phyloP scores from a whole-genome alignment of 1,284 basidiomycete species.

The Meripilus lineatus region DNA sequence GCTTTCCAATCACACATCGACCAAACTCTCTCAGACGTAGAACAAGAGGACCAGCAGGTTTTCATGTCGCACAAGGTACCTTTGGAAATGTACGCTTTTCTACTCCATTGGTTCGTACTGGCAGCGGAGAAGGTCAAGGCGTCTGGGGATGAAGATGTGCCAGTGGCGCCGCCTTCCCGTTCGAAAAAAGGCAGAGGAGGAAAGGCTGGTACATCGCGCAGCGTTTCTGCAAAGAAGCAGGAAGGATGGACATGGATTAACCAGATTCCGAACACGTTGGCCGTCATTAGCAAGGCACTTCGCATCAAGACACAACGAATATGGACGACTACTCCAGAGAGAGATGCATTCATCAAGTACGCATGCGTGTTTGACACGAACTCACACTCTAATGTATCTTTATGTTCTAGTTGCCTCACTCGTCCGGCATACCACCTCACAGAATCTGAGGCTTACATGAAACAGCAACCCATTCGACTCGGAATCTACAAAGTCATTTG shows the following conservation, averaged over 20 bases:
- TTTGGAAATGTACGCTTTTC: conserved; percentile 85
- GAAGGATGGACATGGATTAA: conserved; percentile 74
- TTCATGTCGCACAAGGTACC: conserved; percentile 67
- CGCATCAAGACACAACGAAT: conserved; percentile 75
- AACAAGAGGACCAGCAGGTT: conserved; percentile 66
- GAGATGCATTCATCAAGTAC: conserved; percentile 81
- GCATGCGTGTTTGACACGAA: conserved; percentile 20
- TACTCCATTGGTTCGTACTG: conserved; percentile 81
- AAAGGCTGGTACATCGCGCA: conserved; percentile 41
- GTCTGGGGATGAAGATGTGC: conserved; percentile 44
- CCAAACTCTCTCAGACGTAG: conserved; percentile 57
- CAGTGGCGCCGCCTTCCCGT: conserved; percentile 29
- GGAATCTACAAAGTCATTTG: conserved; percentile 89
- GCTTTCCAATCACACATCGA: conserved; percentile 71
- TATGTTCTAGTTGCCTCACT: conserved; percentile 65
- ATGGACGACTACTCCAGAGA: conserved; percentile 83
- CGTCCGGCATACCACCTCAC: conserved; percentile 83
- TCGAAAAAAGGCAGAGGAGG: conserved; percentile 57
- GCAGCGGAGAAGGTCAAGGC: conserved; percentile 72
- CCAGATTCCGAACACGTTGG: conserved; percentile 68
- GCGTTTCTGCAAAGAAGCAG: conserved; percentile 41
- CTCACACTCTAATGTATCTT: conserved; percentile 3
- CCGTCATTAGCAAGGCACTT: conserved; percentile 68
- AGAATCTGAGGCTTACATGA: conserved; percentile 89
- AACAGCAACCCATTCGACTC: conserved; percentile 63